phyloP scores from a whole-genome alignment of 768 basidiomycete species.

The Lentinula detonsa region DNA sequence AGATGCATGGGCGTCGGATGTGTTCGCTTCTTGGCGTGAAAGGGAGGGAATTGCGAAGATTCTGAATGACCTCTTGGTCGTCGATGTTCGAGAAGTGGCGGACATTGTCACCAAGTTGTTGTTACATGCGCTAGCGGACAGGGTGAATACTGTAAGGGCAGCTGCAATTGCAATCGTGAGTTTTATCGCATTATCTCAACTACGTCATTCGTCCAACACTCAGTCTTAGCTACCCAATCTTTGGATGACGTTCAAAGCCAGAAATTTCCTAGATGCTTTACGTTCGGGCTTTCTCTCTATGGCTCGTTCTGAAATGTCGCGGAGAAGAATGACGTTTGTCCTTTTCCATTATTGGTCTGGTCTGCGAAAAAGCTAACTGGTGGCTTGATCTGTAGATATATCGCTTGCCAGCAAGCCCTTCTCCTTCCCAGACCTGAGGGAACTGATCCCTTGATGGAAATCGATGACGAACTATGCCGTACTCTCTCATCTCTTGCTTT shows the following conservation, averaged over 20 bases:
- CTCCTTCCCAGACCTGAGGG: slow-evolving; percentile 26
- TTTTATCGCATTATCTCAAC: slow-evolving; percentile 11
- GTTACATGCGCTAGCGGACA: slow-evolving; percentile 61
- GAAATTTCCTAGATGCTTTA: slow-evolving; percentile 30
- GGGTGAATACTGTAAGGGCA: slow-evolving; percentile 81
- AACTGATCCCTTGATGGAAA: slow-evolving; percentile 27
- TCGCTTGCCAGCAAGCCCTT: slow-evolving; percentile 68
- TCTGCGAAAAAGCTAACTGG: not conserved
- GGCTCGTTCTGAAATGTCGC: slow-evolving; percentile 41
- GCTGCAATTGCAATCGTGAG: slow-evolving; percentile 63
- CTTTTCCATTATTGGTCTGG: slow-evolving; percentile 5
- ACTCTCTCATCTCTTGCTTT: slow-evolving; percentile 48
- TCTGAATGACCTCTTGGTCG: slow-evolving; percentile 42
- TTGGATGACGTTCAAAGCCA: slow-evolving; percentile 31
- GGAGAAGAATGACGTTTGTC: slow-evolving; percentile 69
- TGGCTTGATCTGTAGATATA: slow-evolving; percentile 42
- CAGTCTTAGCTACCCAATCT: slow-evolving; percentile 40
- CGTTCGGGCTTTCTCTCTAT: slow-evolving; percentile 35
- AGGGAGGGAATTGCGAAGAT: slow-evolving; percentile 62
- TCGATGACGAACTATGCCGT: slow-evolving; percentile 47
- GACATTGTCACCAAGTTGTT: slow-evolving; percentile 45
- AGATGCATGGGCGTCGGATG: slow-evolving; percentile 49
- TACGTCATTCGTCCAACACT: slow-evolving; percentile 6
- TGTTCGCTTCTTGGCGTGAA: slow-evolving; percentile 72
- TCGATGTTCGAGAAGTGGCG: slow-evolving; percentile 29